phyloP scores from a whole-genome alignment of 164 flowering plant species.

The Vitis amurensis region DNA sequence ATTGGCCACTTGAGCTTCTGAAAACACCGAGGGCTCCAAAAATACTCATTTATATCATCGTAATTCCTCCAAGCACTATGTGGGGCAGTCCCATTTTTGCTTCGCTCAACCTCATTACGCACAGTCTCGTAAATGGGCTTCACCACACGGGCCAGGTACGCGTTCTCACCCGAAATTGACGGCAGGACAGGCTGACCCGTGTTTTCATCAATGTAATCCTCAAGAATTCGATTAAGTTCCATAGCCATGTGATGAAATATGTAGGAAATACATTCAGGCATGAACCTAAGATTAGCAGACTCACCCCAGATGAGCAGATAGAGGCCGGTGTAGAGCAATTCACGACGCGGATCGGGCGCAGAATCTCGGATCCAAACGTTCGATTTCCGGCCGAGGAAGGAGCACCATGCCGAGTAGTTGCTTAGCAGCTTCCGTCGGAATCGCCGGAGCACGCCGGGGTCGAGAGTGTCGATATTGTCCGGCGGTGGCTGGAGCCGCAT shows the following conservation, averaged over 20 bases:
- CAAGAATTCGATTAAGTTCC: conserved; percentile 56
- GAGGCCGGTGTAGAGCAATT: conserved; percentile 49
- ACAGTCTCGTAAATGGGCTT: conserved; percentile 60
- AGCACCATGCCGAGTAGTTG: conserved; percentile 63
- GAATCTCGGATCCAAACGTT: conserved; percentile 58
- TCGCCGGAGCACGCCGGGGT: conserved; percentile 45
- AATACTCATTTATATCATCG: conserved; percentile 70
- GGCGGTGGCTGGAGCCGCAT: conserved; percentile 71
- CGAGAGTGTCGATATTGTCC: conserved; percentile 56
- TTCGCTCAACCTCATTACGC: conserved; percentile 46
- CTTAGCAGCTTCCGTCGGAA: conserved; percentile 45
- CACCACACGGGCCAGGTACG: conserved; percentile 47
- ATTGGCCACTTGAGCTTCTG: conserved; percentile 60
- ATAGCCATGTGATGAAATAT: conserved; percentile 64
- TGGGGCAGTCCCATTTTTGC: conserved; percentile 54
- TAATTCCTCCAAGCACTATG: conserved; percentile 66
- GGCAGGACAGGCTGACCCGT: conserved; percentile 58
- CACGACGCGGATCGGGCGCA: conserved; percentile 39
- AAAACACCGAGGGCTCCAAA: conserved; percentile 68
- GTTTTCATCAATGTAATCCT: conserved; percentile 58
- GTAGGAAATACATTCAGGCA: conserved; percentile 60
- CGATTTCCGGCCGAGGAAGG: conserved; percentile 48
- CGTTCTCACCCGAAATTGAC: conserved; percentile 50
- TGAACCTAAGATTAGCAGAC: conserved; percentile 56
- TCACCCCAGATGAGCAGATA: conserved; percentile 67